Evolutionary conservation across 2,329 filamentous ascomycete genomes (phyloP).

Genomic region (Drechslera avenae): DNA sequence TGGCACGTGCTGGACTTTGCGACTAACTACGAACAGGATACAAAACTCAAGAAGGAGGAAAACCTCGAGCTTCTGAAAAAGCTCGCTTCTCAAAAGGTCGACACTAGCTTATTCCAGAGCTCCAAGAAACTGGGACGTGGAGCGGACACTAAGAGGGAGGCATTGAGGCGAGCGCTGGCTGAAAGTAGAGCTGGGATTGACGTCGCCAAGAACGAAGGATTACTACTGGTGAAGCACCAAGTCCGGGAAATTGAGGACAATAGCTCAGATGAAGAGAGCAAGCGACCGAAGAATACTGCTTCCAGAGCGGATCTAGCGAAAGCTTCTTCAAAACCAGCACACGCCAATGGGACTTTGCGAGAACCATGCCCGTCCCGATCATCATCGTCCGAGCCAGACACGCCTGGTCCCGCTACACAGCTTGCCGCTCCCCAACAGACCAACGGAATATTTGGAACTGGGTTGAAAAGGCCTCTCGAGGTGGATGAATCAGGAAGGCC

Average conservation of each 20-base stretch:
- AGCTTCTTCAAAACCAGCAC: background rate
- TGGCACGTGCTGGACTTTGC: background rate
- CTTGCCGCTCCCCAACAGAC: slow-evolving; percentile 4
- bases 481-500: slow-evolving; percentile 79
- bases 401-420: slow-evolving; percentile 12
- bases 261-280: slow-evolving; percentile 33
- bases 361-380: slow-evolving; percentile 29
- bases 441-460: slow-evolving; percentile 64
- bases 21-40: slow-evolving; percentile 62
- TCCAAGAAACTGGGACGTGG: slow-evolving; percentile 74
- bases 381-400: slow-evolving; percentile 17
- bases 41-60: slow-evolving; percentile 92
- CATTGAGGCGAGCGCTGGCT: slow-evolving; percentile 65
- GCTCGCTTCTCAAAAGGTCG: slow-evolving; percentile 76
- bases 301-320: slow-evolving; percentile 1
- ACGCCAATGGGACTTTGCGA: background rate
- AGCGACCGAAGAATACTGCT: background rate
- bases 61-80: slow-evolving; percentile 83
- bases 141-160: slow-evolving; percentile 72
- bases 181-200: slow-evolving; percentile 70
- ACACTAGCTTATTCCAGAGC: slow-evolving; percentile 80
- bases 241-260: slow-evolving; percentile 31
- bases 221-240: slow-evolving; percentile 58
- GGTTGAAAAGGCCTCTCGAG: slow-evolving; percentile 85
- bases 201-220: slow-evolving; percentile 57